Percentiles rank a stretch among this genome's conserved stretches.
Evolutionary conservation across 192 early-diverging fungal genomes (phyloP).

Genomic region (Chytriomyces sp.): DNA sequence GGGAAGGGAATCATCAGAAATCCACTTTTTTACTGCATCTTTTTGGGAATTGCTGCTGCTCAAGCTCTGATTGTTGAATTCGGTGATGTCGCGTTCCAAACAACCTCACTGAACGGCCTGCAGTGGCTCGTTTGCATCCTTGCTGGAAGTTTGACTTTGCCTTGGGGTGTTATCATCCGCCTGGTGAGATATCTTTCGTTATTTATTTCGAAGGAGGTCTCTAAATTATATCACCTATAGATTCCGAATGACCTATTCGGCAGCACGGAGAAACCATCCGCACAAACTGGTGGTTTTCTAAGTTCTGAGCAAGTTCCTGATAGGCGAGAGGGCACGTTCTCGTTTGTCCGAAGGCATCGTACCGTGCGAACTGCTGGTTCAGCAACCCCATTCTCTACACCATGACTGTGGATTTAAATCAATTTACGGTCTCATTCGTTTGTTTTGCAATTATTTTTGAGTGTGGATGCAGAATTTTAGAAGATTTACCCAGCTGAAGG

Average conservation of each 20-base stretch:
- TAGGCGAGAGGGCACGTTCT: too few relatives aligned
- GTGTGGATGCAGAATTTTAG: too few relatives aligned
- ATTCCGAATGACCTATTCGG: not conserved
- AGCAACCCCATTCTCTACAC: too few relatives aligned
- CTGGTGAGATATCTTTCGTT: slow-evolving; percentile 49
- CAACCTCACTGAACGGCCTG: slow-evolving; percentile 51
- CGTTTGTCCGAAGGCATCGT: too few relatives aligned
- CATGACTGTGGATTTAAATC: too few relatives aligned
- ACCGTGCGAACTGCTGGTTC: too few relatives aligned
- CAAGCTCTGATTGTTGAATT: slow-evolving; percentile 47
- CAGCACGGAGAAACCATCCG: too few relatives aligned
- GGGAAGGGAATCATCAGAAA: slow-evolving; percentile 36
- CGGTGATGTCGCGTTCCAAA: slow-evolving; percentile 34
- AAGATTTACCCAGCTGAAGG: too few relatives aligned
- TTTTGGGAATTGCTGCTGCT: slow-evolving; percentile 28
- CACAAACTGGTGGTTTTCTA: too few relatives aligned
- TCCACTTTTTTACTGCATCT: slow-evolving; percentile 36
- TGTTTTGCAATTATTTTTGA: too few relatives aligned
- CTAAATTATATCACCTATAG: not conserved
- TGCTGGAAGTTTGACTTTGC: slow-evolving; percentile 77
- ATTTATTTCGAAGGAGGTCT: not conserved
- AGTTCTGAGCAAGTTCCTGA: too few relatives aligned
- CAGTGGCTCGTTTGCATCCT: slow-evolving; percentile 84
- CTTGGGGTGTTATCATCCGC: slow-evolving; percentile 82
- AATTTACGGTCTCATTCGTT: too few relatives aligned